Evolutionary conservation across 2,329 filamentous ascomycete genomes (phyloP), one percentile per base, ranked within the genome.

Genomic region (Keithomyces neogunnii): DNA sequence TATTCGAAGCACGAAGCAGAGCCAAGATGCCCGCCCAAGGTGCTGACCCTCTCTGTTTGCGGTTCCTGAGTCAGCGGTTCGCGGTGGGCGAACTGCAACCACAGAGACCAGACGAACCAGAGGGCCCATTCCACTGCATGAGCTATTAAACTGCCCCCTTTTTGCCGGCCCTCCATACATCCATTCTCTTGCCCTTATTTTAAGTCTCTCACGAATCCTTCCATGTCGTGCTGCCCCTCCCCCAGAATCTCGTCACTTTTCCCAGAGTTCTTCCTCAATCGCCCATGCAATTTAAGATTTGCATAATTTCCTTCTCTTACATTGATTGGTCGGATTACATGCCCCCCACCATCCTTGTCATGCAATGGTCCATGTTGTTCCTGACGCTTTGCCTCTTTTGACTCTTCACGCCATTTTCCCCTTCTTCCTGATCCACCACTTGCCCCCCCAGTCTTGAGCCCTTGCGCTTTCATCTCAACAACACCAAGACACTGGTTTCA

Each of bases 301-400:
- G 60, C 56, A 62, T 54, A 63, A 63, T 63, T 55, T 64, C 60
- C 56, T 48, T 48, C 47, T 43, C 40, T 50, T 53, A 52, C 44
- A 38, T 48, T 55, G 53, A 56, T 56, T 56, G 55, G 56, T 32
- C 26, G 3, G 13, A 2, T 40, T 19, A 9, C 10, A 11, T 3
- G 2, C 45, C 8, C 40, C 33, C 50, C 45, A 10, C 40, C 32
- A 3, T 19, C 40, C 31, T 11, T 44, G n/a, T 30, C 40, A 13
- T 39, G 10, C 31, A 33, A 29, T 10, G 5, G 48, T 29, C 10
- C 36, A 19, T 11, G 11, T n/a, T 30, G 53, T 58, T 48, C 55
- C 56, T 55, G 56, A 42, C 55, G 52, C 56, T 53, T 58, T 49
- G 26, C 55, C 52, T 13, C 28, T 48, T 51, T 33, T 3, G 42